Conservation (phyloP, 2,329 filamentous ascomycete genomes). For the Aciculosporium take region DNA sequence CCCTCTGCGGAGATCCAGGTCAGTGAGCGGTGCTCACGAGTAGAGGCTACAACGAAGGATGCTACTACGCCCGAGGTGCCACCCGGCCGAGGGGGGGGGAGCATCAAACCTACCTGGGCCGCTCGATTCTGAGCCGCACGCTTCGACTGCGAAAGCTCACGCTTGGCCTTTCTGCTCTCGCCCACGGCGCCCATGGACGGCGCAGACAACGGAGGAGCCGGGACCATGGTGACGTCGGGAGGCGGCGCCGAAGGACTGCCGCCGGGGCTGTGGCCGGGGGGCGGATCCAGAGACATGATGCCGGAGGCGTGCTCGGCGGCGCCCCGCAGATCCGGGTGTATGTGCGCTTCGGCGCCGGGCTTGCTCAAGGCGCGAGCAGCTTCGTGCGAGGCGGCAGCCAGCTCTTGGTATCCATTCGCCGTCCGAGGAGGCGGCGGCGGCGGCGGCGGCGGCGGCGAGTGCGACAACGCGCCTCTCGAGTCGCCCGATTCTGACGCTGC, state of each 20-base stretch:
- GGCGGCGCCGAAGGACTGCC: constrained; percentile 14
- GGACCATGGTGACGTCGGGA: constrained; percentile 15
- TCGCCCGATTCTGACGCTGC: constrained; percentile 18
- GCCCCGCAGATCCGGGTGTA: constrained; percentile 34
- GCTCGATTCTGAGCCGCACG: constrained; percentile 92
- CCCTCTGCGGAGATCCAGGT: constrained; percentile 46
- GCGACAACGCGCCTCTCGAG: constrained; percentile 15
- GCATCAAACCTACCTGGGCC: constrained; percentile 72
- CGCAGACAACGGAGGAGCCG: constrained; percentile 16
- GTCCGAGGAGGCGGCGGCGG: constrained; percentile 17
- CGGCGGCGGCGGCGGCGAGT: constrained; percentile 12
- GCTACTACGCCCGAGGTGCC: no score
- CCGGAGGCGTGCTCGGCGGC: constrained; percentile 14
- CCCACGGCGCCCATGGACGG: constrained; percentile 18
- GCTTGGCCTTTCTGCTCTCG: constrained; percentile 63
- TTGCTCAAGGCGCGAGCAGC: constrained; percentile 20
- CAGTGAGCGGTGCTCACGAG: background rate
- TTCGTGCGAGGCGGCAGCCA: constrained; percentile 21
- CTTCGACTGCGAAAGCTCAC: constrained; percentile 89
- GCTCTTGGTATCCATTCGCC: constrained; percentile 33
- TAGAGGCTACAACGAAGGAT: background rate
- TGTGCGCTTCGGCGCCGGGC: constrained; percentile 29
- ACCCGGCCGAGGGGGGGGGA: no score
- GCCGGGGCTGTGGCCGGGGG: constrained; percentile 19
- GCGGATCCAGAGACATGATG: constrained; percentile 26